Conservation (phyloP, 805 yeast genomes). For the Yarrowia sp. region DNA sequence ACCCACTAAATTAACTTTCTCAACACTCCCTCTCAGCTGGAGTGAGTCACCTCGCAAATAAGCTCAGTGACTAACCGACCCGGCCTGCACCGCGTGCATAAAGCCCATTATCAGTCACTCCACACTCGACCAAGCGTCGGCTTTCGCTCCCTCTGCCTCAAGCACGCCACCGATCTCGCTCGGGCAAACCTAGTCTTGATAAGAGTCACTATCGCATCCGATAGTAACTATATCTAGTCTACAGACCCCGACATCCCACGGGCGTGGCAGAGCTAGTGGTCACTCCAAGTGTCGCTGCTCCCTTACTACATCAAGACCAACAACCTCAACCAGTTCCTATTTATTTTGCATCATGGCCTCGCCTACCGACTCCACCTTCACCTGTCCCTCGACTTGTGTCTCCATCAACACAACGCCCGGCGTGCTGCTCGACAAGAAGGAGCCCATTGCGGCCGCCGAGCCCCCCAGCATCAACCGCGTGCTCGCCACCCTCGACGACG, state of each 20-base stretch:
- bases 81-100: conserved; percentile 24
- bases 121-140: not conserved
- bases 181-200: conserved; percentile 26
- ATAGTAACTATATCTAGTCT: conserved; percentile 24
- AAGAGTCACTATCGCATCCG: conserved; percentile 27
- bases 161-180: conserved; percentile 28
- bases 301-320: not conserved
- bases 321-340: not conserved
- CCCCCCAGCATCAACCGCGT: conserved; percentile 19
- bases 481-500: conserved; percentile 8
- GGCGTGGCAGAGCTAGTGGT: conserved; percentile 16
- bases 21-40: not conserved
- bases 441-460: not conserved
- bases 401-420: conserved; percentile 15
- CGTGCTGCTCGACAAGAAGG: conserved; percentile 14
- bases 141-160: not conserved
- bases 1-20: conserved; percentile 12
- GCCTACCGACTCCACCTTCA: conserved; percentile 19
- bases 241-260: conserved; percentile 1
- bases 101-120: conserved; percentile 18
- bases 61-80: conserved; percentile 27
- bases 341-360: conserved; percentile 23
- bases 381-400: conserved; percentile 21
- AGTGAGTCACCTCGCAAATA: conserved; percentile 10
- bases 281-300: not conserved